These are phyloP conservation scores for Suillus weaverae DNA, from an alignment of 768 basidiomycete species.

Conservation along the genomic window DNA sequence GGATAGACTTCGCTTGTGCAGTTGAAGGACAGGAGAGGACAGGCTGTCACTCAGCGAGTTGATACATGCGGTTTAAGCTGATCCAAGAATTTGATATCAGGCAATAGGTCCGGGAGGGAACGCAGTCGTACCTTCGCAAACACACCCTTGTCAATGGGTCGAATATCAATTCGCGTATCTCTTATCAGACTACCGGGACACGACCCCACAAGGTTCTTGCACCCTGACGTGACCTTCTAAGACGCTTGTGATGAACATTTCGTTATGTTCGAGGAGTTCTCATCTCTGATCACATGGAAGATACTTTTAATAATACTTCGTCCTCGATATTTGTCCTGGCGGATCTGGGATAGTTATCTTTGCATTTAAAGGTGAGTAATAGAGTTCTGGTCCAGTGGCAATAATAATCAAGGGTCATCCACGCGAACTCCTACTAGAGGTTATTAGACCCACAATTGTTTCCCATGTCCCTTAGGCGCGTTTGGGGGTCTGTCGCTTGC, in stretches of 20 bases:
- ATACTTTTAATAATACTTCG: conserved; percentile 1
- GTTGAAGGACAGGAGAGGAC: conserved; percentile 4
- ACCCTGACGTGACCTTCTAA: background rate
- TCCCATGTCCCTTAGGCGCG: conserved; percentile 4
- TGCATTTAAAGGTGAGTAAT: conserved; percentile 21
- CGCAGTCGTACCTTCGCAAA: background rate
- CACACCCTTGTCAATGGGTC: conserved; percentile 2
- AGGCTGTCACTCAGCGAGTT: conserved; percentile 2
- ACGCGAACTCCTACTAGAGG: conserved; percentile 14
- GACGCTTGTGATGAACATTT: background rate
- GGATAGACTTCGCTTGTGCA: conserved; percentile 13
- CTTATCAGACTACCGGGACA: conserved; percentile 4
- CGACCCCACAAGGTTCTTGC: background rate
- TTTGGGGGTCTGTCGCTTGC: background rate
- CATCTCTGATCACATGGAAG: conserved; percentile 10
- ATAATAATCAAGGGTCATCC: conserved; percentile 17
- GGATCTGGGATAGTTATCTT: conserved; percentile 8
- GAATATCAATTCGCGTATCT: background rate
- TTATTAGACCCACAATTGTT: background rate
- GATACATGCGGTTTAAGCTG: conserved; percentile 12
- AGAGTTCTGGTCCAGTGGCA: conserved; percentile 16
- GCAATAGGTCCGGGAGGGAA: background rate
- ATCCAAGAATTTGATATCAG: background rate
- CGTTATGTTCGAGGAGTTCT: background rate
- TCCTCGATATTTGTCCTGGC: background rate